These are phyloP conservation scores for Microsporum canis DNA, from an alignment of 2,329 filamentous ascomycete genomes.

Conservation along the genomic window DNA sequence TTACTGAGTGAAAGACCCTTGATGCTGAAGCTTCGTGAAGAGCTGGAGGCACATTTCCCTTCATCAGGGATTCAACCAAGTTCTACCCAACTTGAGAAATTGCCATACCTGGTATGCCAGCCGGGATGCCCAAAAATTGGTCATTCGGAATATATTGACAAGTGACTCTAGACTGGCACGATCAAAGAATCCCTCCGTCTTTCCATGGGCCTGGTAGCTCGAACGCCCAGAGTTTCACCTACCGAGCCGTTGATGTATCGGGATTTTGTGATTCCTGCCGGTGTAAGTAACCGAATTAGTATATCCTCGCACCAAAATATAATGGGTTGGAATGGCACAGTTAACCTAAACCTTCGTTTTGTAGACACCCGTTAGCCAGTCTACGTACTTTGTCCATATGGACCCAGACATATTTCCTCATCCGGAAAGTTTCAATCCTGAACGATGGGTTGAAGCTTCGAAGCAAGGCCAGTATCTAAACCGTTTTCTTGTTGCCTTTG, in stretches of 20 bases:
- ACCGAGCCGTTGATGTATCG: not conserved
- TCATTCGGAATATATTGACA: no score
- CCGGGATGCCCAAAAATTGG: not conserved
- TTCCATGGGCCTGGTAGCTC: not conserved
- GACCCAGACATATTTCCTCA: not conserved
- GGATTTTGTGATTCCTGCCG: not conserved
- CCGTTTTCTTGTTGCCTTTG: not conserved
- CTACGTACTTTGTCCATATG: not conserved
- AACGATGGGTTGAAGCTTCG: not conserved
- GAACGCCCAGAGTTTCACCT: not conserved
- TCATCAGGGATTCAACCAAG: not conserved
- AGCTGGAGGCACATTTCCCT: not conserved
- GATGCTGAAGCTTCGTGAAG: not conserved
- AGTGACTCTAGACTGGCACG: not conserved
- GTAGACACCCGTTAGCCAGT: not conserved
- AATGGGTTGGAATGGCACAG: no score
- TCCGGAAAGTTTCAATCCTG: not conserved
- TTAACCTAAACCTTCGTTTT: no score
- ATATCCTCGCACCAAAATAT: not conserved
- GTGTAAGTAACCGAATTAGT: not conserved
- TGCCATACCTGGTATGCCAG: not conserved
- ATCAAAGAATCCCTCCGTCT: not conserved
- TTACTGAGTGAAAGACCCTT: not conserved
- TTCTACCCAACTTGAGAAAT: not conserved
- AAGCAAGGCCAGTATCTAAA: not conserved